A percentile compares a stretch with the other conserved stretches of the same genome.
Evolutionary conservation across 225 moss, liverwort and hornwort genomes (phyloP).

Genomic region (Neckera pumila): DNA sequence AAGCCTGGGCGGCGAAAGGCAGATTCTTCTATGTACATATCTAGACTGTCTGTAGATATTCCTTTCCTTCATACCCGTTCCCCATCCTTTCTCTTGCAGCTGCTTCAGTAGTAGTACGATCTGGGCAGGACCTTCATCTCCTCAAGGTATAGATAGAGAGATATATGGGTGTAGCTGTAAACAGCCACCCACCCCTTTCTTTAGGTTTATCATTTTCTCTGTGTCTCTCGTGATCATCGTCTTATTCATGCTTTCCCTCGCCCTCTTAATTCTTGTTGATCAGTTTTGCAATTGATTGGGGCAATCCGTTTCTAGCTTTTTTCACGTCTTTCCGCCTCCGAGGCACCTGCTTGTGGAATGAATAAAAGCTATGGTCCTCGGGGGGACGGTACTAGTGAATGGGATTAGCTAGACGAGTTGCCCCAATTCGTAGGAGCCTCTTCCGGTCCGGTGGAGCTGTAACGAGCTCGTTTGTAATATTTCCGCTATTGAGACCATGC

Average conservation of each 20-base stretch:
- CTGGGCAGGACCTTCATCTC: background rate
- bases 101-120: background rate
- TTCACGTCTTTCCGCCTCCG: background rate
- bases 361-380: background rate
- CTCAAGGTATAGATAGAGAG: slow-evolving; percentile 18
- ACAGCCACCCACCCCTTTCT: background rate
- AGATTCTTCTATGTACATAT: slow-evolving; percentile 29
- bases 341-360: background rate
- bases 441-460: background rate
- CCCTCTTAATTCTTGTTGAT: slow-evolving; percentile 2
- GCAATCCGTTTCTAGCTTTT: slow-evolving; percentile 27
- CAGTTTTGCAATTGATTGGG: slow-evolving; percentile 45
- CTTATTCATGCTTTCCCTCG: background rate
- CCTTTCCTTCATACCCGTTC: background rate
- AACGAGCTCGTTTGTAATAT: slow-evolving; percentile 5
- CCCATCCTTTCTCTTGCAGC: no score
- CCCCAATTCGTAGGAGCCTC: background rate
- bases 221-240: background rate
- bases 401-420: slow-evolving; percentile 9
- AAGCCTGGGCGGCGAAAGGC: background rate
- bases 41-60: slow-evolving; percentile 26
- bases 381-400: background rate
- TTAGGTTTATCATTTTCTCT: background rate
- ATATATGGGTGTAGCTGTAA: background rate
- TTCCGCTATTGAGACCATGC: background rate